Conservation (phyloP, 2,329 filamentous ascomycete species). For the Ramularia endophylla region DNA sequence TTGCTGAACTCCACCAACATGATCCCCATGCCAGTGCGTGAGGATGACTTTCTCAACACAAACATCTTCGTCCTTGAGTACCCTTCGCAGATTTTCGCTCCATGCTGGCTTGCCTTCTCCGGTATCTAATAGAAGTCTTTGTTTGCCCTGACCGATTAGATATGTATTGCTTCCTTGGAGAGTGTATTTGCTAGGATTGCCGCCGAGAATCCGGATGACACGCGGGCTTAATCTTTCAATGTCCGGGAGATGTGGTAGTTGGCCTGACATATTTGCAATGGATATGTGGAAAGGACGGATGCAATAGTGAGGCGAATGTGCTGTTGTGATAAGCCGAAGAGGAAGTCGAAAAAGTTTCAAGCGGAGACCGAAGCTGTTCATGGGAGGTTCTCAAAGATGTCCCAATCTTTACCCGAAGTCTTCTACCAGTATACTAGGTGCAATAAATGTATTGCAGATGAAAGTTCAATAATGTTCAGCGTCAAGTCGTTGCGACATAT, state of each 20-base stretch:
- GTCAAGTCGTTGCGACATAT: too few relatives aligned
- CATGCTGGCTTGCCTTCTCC: conserved; percentile 75
- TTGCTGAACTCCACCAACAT: conserved; percentile 69
- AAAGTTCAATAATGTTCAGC: too few relatives aligned
- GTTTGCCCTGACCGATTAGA: conserved; percentile 68
- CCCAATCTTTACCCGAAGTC: too few relatives aligned
- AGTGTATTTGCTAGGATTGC: conserved; percentile 80
- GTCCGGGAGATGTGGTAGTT: conserved; percentile 59
- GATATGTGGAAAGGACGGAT: too few relatives aligned
- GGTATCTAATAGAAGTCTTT: conserved; percentile 80
- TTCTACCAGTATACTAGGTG: too few relatives aligned
- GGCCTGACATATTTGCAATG: too few relatives aligned
- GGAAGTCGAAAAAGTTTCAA: too few relatives aligned
- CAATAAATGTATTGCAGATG: too few relatives aligned
- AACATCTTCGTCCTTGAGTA: conserved; percentile 62
- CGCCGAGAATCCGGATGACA: conserved; percentile 79
- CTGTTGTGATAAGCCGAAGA: too few relatives aligned
- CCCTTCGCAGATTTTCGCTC: conserved; percentile 58
- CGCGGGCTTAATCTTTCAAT: conserved; percentile 71
- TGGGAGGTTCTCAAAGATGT: too few relatives aligned
- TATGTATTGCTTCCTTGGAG: conserved; percentile 91
- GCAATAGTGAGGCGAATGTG: too few relatives aligned
- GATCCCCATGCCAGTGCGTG: conserved; percentile 91
- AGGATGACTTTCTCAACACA: conserved; percentile 65
- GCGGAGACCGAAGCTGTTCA: too few relatives aligned